Evolutionary conservation across 805 yeast genomes (phyloP).

Genomic region (Candida ponderosae): DNA sequence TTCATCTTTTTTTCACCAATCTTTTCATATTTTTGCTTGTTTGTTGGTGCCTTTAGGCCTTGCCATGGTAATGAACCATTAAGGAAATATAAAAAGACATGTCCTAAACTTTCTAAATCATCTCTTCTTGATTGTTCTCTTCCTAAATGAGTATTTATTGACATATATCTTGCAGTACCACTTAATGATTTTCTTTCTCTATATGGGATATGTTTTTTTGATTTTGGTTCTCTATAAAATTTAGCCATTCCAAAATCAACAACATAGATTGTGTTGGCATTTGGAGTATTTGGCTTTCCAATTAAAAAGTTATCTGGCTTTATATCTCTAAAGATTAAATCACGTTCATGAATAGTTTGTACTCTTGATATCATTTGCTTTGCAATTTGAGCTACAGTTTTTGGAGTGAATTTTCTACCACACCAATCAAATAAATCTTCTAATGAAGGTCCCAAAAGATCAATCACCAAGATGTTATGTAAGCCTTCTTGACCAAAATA

Average conservation of each 20-base stretch:
- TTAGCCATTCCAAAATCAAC: slow-evolving; percentile 99
- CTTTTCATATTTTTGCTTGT: slow-evolving; percentile 94
- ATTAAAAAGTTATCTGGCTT: slow-evolving; percentile 96
- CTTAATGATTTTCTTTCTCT: slow-evolving; percentile 92
- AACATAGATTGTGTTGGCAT: slow-evolving; percentile 78
- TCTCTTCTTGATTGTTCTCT: slow-evolving; percentile 96
- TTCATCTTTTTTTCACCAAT: slow-evolving; percentile 94
- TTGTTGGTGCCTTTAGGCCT: slow-evolving; percentile 96
- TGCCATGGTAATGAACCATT: slow-evolving; percentile 98
- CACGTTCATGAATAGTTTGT: slow-evolving; percentile 81
- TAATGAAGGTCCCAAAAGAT: slow-evolving; percentile 87
- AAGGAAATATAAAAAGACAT: slow-evolving; percentile 90
- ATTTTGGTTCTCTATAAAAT: slow-evolving; percentile 92
- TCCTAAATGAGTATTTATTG: slow-evolving; percentile 94
- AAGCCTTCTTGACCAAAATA: slow-evolving; percentile 98
- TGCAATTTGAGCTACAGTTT: slow-evolving; percentile 90
- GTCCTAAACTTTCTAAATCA: slow-evolving; percentile 93
- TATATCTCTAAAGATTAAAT: slow-evolving; percentile 90
- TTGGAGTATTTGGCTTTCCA: slow-evolving; percentile 79
- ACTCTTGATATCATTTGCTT: slow-evolving; percentile 89
- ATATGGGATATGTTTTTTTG: slow-evolving; percentile 93
- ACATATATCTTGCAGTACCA: slow-evolving; percentile 99
- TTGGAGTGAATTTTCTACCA: slow-evolving; percentile 78
- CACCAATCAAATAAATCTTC: slow-evolving; percentile 99
- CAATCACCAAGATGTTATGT: slow-evolving; percentile 91